phyloP scores from a whole-genome alignment of 441 rosid genomes.

The Flueggea neowawraea region DNA sequence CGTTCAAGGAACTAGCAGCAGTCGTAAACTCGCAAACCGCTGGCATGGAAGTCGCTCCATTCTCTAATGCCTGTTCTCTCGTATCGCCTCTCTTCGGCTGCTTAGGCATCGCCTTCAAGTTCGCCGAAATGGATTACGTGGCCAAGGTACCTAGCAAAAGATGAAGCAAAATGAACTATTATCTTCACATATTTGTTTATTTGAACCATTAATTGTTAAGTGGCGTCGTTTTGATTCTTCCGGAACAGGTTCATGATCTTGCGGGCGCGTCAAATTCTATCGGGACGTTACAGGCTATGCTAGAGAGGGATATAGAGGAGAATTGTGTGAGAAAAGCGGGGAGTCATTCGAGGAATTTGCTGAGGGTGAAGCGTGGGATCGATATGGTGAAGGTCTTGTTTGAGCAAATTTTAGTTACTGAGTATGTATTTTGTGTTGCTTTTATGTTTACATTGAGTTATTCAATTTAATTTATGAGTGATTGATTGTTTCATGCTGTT shows the following conservation, averaged over 20 bases:
- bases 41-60: constrained; percentile 54
- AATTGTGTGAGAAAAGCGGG: constrained; percentile 69
- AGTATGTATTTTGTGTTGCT: constrained; percentile 37
- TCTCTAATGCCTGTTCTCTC: constrained; percentile 80
- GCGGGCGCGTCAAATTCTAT: constrained; percentile 68
- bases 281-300: constrained; percentile 41
- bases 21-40: constrained; percentile 37
- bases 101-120: constrained; percentile 92
- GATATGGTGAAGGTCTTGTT: constrained; percentile 91
- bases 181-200: neutral
- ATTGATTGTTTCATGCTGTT: neutral
- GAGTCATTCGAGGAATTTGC: constrained; percentile 83
- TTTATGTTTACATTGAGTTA: neutral
- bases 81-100: constrained; percentile 94
- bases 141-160: constrained; percentile 50
- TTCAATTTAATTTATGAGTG: neutral
- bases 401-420: constrained; percentile 62
- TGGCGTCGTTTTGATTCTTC: too few relatives aligned
- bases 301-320: constrained; percentile 52
- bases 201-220: too few relatives aligned
- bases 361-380: constrained; percentile 94
- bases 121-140: constrained; percentile 91
- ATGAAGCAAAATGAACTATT: neutral
- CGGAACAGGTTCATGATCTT: too few relatives aligned
- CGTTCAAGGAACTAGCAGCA: constrained; percentile 66